Base-by-base conservation (phyloP, 805 yeast genomes). In the Brettanomyces nanus region DNA sequence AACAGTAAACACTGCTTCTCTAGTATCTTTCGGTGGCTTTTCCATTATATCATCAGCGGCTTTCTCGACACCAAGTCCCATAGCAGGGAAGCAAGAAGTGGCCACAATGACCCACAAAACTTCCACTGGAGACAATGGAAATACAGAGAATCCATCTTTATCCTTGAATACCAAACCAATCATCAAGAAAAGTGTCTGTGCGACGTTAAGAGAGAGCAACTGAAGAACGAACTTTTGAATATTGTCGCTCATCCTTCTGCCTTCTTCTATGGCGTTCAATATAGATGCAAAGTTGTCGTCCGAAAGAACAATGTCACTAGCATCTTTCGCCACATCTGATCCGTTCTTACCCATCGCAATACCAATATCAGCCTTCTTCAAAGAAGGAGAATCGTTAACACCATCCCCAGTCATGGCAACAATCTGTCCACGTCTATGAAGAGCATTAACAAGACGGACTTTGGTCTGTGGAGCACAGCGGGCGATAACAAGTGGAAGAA, bases 341-440 rank as follows among this genome's bases (percentile, higher is more conserved):
- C 90, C 90, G 43, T 80, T 73, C 62, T 75, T 65, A 33, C 90
- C 90, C 90, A 82, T 82, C 9, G 90, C 86, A 56, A 82, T 80
- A 46, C 90, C 90, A 40, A 82, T 85, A 58, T 82, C 87, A 3
- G 90, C 81, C 45, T 67, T 75, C 55, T 81, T 81, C 59, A 82
- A 64, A 26, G 83, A 73, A 19, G 90, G 90, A 2, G 87, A 80
- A 54, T 82, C 90, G 55, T 82, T 82, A 32, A 82, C 89, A 45
- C 90, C 90, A 56, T 82, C 90, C 44, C 86, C 86, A 21, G 86
- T 80, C 90, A 82, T 83, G 15, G 90, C 90, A 59, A 80, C 69
- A 59, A 77, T 69, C 53, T 77, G 65, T 45, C 68, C 61, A 57
- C 74, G 73, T 51, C 71, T 77, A 64, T 71, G 87, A 48, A 65